A percentile compares a stretch with the other conserved stretches of the same genome.
Evolutionary conservation across 768 basidiomycete genomes (phyloP).

Genomic region (Suillus spraguei): DNA sequence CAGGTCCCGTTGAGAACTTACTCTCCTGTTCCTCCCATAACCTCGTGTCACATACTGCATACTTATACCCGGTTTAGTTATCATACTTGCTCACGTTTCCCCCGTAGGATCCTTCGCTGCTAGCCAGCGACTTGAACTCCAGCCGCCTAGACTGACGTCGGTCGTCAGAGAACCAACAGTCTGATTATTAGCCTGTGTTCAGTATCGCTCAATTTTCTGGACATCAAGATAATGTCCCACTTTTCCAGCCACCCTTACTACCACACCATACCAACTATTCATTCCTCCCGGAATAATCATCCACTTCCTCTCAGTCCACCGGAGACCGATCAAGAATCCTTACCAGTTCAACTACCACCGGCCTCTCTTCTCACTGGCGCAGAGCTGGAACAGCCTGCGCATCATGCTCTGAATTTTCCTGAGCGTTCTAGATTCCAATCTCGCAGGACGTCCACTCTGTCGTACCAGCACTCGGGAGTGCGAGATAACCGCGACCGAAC

Average conservation of each 20-base stretch:
- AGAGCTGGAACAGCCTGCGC: conserved; percentile 20
- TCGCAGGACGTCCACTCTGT: conserved; percentile 51
- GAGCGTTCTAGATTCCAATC: conserved; percentile 31
- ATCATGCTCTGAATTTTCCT: conserved; percentile 2
- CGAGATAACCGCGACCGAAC: conserved; percentile 47
- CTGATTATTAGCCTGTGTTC: not conserved
- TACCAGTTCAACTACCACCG: conserved; percentile 8
- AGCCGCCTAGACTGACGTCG: conserved; percentile 2
- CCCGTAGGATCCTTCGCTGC: conserved; percentile 3
- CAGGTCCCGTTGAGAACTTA: conserved; percentile 22
- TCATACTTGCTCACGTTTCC: not conserved
- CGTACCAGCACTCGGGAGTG: conserved; percentile 53
- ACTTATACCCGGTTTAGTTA: conserved; percentile 16
- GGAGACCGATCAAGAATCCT: conserved; percentile 34
- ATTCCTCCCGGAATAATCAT: conserved; percentile 33
- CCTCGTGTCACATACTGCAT: conserved; percentile 16
- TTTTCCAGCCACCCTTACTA: conserved; percentile 45
- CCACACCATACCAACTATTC: conserved; percentile 41
- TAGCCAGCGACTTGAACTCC: conserved; percentile 10
- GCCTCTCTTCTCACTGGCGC: not conserved
- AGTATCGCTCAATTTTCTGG: not conserved
- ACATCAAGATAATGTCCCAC: conserved; percentile 40
- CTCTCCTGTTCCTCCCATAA: conserved; percentile 19
- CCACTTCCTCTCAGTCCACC: conserved; percentile 41
- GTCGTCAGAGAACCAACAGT: not conserved